phyloP scores from a whole-genome alignment of 192 early-diverging fungal genomes.

The Gryganskiella cystojenkinii region DNA sequence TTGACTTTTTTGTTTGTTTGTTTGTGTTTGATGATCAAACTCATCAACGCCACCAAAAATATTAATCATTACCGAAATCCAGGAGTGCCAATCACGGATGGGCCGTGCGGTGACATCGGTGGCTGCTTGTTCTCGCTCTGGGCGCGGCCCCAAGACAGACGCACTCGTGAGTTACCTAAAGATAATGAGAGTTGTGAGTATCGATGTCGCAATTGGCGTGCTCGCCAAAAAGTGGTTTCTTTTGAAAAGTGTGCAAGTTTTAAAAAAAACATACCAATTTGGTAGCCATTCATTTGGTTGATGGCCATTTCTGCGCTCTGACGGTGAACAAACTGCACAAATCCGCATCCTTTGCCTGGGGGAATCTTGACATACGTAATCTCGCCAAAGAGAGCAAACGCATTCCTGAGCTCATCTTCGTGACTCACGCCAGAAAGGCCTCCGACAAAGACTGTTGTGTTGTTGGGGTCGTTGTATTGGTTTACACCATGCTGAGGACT shows the following conservation, averaged over 20 bases:
- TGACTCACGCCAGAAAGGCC: slow-evolving; percentile 84
- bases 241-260: no score
- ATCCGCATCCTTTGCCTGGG: slow-evolving; percentile 94
- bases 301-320: slow-evolving; percentile 92
- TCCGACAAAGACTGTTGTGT: slow-evolving; percentile 98
- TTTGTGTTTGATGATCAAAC: not conserved
- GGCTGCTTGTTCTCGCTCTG: slow-evolving; percentile 57
- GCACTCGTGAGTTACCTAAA: slow-evolving; percentile 58
- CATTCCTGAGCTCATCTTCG: slow-evolving; percentile 85
- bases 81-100: slow-evolving; percentile 25
- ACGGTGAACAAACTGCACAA: slow-evolving; percentile 90
- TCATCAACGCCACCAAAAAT: not conserved
- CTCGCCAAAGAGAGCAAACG: slow-evolving; percentile 91
- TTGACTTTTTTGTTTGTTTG: no score
- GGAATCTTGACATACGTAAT: slow-evolving; percentile 96
- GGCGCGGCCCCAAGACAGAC: slow-evolving; percentile 49
- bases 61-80: slow-evolving; percentile 29
- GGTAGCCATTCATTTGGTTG: slow-evolving; percentile 87
- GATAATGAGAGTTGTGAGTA: not conserved
- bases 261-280: slow-evolving; percentile 78
- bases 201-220: no score
- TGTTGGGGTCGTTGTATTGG: slow-evolving; percentile 81
- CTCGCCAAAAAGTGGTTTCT: no score
- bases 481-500: slow-evolving; percentile 46
- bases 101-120: slow-evolving; percentile 44